These are phyloP conservation scores for Cytospora piceicola DNA, from an alignment of 2,329 filamentous ascomycete genomes.

Conservation along the genomic window DNA sequence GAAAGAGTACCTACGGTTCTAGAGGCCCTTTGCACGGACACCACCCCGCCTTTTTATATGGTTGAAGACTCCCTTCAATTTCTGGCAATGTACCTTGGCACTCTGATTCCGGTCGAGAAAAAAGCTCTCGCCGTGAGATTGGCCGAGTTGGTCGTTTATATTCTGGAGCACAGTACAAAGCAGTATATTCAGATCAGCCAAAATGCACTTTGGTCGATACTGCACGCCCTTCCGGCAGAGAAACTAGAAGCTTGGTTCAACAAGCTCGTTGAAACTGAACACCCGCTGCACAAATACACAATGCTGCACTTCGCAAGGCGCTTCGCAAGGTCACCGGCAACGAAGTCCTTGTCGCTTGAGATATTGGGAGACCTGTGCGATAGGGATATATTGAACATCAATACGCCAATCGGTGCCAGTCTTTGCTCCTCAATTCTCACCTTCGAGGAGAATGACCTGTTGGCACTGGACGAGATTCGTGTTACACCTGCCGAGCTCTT, in stretches of 20 bases:
- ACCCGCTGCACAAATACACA: conserved; percentile 48
- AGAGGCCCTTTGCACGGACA: conserved; percentile 31
- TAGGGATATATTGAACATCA: conserved; percentile 47
- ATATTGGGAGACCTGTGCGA: conserved; percentile 46
- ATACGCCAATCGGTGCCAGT: conserved; percentile 52
- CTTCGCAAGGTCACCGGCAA: conserved; percentile 45
- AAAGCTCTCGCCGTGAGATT: conserved; percentile 21
- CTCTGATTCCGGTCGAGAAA: conserved; percentile 1
- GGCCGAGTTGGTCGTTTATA: conserved; percentile 23
- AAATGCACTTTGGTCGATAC: conserved; percentile 38
- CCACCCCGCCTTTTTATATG: conserved; percentile 29
- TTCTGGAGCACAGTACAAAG: conserved; percentile 29
- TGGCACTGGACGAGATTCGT: conserved; percentile 36
- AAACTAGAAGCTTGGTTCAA: conserved; percentile 42
- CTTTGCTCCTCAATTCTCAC: conserved; percentile 64
- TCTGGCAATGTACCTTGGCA: conserved; percentile 23
- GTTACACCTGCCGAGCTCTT: conserved; percentile 59
- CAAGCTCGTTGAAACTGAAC: conserved; percentile 38
- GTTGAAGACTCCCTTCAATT: conserved; percentile 33
- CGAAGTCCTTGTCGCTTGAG: conserved; percentile 49
- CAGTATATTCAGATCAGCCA: conserved; percentile 43
- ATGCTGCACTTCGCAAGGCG: conserved; percentile 51
- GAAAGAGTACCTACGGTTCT: conserved; percentile 32
- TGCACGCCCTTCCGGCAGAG: conserved; percentile 29
- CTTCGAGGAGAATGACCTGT: conserved; percentile 39